Base-by-base conservation (phyloP, 352 stramenopile genomes). In the Ochromonadaceae sp. region DNA sequence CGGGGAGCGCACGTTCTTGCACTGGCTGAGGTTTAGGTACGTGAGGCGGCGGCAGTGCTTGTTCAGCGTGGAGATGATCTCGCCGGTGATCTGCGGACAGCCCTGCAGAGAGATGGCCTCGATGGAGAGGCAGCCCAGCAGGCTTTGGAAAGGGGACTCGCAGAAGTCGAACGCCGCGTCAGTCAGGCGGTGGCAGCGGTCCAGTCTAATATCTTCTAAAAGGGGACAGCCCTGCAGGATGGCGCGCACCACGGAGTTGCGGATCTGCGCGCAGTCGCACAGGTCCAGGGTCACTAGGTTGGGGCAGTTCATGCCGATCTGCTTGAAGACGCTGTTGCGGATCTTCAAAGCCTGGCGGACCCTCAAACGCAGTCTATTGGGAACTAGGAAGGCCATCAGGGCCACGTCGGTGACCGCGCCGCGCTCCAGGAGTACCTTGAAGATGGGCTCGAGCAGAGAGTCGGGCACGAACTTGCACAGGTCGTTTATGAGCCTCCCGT, bases 81-180 rank as follows among this genome's bases (percentile, higher is more conserved):
- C 34, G 22, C 53, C 53, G 22, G 53, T 61, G 34, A 61, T 61
- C 25, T 61, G 53, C 25, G 28, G 28, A 58, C 53, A 61, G 9
- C 53, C 53, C 53, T 61, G 53, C 15, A 61, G 34, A 25, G 36
- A 49, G 17, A 61, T 61, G 4, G 28, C 7, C 31, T 61, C 53
- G 17, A 61, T 32, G 17, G 7, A 30, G 15, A 61, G 25, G 22
- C 53, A 61, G 10, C 53, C 53, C 7, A 52, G 7, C 7, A 61
- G 7, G 34, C 22, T 5, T 17, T 61, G 36, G 48, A 61, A 61
- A 14, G 53, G 53, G 10, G 10, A 9, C 12, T 7, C 5, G n/a
- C 9, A 10, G 3, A 22, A 5, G 36, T 61, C 53, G 22, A 61
- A 61, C 4, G 53, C 53, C 15, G 30, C 12, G 31, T 61, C 53